phyloP scores from a whole-genome alignment of 495 filamentous ascomycete genomes.

The Saxophila tyrrhenica region DNA sequence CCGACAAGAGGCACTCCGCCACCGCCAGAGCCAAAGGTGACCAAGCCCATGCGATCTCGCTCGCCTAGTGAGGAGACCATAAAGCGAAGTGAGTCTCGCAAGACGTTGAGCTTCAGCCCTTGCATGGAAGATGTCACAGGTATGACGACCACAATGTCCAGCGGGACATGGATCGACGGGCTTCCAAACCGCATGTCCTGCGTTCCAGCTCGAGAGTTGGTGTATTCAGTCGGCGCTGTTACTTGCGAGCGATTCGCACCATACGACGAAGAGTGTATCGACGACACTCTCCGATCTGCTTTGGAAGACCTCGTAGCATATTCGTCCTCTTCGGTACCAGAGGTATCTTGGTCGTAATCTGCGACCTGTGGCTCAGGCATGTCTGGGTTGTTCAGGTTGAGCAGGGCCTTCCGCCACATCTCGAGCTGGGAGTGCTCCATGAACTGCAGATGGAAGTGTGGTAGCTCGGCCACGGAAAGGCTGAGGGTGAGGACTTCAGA shows the following conservation, averaged over 20 bases:
- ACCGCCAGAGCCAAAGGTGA: slow-evolving; percentile 92
- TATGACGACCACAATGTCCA: slow-evolving; percentile 94
- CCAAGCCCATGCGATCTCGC: slow-evolving; percentile 89
- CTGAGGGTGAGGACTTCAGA: slow-evolving; percentile 80
- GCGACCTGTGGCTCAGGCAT: slow-evolving; percentile 33
- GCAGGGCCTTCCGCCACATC: slow-evolving; percentile 77
- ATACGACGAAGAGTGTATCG: slow-evolving; percentile 75
- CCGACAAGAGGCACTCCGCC: slow-evolving; percentile 93
- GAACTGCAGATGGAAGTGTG: slow-evolving; percentile 91
- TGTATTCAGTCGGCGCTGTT: slow-evolving; percentile 74
- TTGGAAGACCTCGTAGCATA: slow-evolving; percentile 48
- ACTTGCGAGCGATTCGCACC: slow-evolving; percentile 64
- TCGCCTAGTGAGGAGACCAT: slow-evolving; percentile 88
- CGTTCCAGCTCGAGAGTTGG: slow-evolving; percentile 40
- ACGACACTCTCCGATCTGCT: slow-evolving; percentile 65
- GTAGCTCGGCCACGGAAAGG: slow-evolving; percentile 88
- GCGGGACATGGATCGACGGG: slow-evolving; percentile 70
- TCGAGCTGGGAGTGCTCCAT: slow-evolving; percentile 76
- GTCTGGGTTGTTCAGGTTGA: slow-evolving; percentile 63
- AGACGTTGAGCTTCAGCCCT: slow-evolving; percentile 89
- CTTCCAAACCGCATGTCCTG: slow-evolving; percentile 40
- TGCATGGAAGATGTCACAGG: slow-evolving; percentile 98
- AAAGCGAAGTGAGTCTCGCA: slow-evolving; percentile 89
- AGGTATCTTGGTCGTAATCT: slow-evolving; percentile 70
- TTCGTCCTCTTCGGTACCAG: slow-evolving; percentile 85